Evolutionary conservation across 2,329 filamentous ascomycete species (phyloP).

Genomic region (Colletotrichum trifolii): DNA sequence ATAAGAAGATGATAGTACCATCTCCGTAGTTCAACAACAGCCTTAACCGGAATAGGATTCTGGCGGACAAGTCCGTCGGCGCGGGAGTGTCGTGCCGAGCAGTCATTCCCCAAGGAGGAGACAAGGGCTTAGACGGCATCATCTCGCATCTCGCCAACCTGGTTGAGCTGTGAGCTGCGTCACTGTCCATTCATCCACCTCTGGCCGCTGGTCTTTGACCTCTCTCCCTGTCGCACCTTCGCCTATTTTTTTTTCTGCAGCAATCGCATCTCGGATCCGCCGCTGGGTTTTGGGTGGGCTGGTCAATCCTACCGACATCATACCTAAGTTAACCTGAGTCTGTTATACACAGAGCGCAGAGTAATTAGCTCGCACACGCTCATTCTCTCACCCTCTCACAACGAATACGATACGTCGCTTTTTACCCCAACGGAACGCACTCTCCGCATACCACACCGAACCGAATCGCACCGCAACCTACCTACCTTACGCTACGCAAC

Average conservation of each 20-base stretch:
- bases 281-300: too few relatives aligned
- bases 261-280: too few relatives aligned
- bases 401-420: conserved; percentile 6
- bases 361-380: not conserved
- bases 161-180: conserved; percentile 18
- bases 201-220: conserved; percentile 19
- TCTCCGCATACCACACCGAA: conserved; percentile 10
- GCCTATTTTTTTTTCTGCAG: too few relatives aligned
- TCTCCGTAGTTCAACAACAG: too few relatives aligned
- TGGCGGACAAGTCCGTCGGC: not conserved
- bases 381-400: not conserved
- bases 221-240: not conserved
- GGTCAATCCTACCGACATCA: too few relatives aligned
- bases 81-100: conserved; percentile 16
- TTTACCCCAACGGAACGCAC: conserved; percentile 30
- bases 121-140: conserved; percentile 34
- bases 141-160: conserved; percentile 21
- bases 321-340: too few relatives aligned
- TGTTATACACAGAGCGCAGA: not conserved
- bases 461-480: conserved; percentile 4
- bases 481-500: too few relatives aligned
- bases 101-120: conserved; percentile 10
- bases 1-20: too few relatives aligned
- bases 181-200: conserved; percentile 5
- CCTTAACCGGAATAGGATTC: not conserved